Evolutionary conservation across 805 yeast species (phyloP).

Genomic region (Candida odintsovae): DNA sequence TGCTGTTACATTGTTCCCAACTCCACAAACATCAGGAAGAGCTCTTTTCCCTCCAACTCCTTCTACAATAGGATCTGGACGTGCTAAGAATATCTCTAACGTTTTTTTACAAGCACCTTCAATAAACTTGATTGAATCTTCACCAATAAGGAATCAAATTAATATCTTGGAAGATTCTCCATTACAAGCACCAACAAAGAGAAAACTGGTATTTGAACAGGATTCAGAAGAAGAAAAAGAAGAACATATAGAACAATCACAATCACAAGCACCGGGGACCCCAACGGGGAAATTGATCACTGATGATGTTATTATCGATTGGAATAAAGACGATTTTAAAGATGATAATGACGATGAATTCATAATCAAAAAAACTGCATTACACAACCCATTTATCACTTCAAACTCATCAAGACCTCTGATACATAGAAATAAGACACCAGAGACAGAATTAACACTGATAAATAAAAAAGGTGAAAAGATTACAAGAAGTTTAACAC

Average conservation of each 20-base stretch:
- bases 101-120: background rate
- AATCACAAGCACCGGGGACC: slow-evolving; percentile 18
- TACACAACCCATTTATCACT: slow-evolving; percentile 21
- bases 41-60: slow-evolving; percentile 26
- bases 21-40: slow-evolving; percentile 12
- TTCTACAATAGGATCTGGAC: slow-evolving; percentile 24
- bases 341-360: slow-evolving; percentile 17
- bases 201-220: slow-evolving; percentile 17
- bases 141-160: slow-evolving; percentile 9
- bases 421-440: slow-evolving; percentile 9
- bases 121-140: slow-evolving; percentile 1
- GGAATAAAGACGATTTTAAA: slow-evolving; percentile 24
- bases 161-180: slow-evolving; percentile 6
- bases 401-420: background rate
- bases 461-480: slow-evolving; percentile 30
- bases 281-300: slow-evolving; percentile 31
- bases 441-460: slow-evolving; percentile 23
- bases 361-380: slow-evolving; percentile 9
- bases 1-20: slow-evolving; percentile 5
- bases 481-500: slow-evolving; percentile 18
- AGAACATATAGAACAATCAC: slow-evolving; percentile 6
- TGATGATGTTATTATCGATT: slow-evolving; percentile 25
- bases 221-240: slow-evolving; percentile 13
- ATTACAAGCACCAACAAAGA: slow-evolving; percentile 15
- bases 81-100: slow-evolving; percentile 12